phyloP scores from a whole-genome alignment of 306 rosid species.

The Delonix regia region DNA sequence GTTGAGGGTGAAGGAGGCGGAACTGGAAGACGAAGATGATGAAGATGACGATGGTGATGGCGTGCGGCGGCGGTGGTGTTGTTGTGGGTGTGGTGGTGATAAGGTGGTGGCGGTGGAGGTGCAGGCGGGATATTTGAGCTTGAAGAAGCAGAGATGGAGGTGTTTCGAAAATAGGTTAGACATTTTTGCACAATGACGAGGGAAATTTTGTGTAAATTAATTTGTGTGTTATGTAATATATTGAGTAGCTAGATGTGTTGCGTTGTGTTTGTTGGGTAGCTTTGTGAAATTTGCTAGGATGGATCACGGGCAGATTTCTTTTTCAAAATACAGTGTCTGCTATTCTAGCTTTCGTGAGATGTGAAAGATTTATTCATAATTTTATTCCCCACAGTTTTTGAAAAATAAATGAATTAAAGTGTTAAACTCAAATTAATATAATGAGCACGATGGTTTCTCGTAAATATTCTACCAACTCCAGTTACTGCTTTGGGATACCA shows the following conservation, averaged over 20 bases:
- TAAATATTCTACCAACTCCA: no score
- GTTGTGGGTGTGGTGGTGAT: not conserved
- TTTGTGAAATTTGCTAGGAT: no score
- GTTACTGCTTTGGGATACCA: no score
- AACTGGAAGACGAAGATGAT: slow-evolving; percentile 1
- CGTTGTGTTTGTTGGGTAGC: no score
- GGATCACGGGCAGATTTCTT: no score
- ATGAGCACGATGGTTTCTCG: no score
- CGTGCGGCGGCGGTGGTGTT: not conserved
- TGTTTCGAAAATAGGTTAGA: slow-evolving; percentile 52
- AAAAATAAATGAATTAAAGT: no score
- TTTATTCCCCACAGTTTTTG: no score
- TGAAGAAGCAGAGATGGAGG: slow-evolving; percentile 70
- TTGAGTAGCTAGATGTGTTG: not conserved
- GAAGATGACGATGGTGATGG: slow-evolving; percentile 35
- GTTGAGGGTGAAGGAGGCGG: slow-evolving; percentile 24
- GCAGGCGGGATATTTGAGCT: slow-evolving; percentile 52
- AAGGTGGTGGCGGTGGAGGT: slow-evolving; percentile 35
- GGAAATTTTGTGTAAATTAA: not conserved
- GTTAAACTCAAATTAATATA: no score
- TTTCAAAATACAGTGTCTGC: no score
- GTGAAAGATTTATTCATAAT: no score
- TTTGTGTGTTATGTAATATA: not conserved
- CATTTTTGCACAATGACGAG: slow-evolving; percentile 36
- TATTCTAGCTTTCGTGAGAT: no score